These are phyloP conservation scores for Neonectria magnoliae DNA, from an alignment of 2,329 filamentous ascomycete species.

Conservation along the genomic window DNA sequence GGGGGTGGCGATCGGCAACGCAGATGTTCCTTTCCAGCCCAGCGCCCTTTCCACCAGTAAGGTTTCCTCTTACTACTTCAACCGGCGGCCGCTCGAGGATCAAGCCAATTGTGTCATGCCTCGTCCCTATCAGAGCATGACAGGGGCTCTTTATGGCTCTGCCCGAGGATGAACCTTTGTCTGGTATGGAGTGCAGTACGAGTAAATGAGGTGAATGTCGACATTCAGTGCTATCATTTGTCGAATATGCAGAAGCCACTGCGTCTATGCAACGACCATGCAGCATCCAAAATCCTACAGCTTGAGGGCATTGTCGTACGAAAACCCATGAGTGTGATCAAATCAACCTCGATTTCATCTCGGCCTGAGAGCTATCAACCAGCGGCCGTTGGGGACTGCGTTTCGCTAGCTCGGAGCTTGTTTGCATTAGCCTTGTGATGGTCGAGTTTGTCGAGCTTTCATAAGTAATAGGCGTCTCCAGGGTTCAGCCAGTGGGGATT, in stretches of 20 bases:
- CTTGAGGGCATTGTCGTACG: not conserved
- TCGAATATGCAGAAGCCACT: not conserved
- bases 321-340: not conserved
- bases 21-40: constrained; percentile 2
- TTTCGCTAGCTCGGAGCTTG: not conserved
- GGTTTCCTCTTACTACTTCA: constrained; percentile 8
- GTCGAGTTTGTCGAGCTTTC: not conserved
- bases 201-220: constrained; percentile 1
- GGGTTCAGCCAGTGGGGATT: constrained; percentile 10
- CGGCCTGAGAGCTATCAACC: not conserved
- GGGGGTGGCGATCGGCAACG: constrained; percentile 12
- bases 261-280: constrained; percentile 7
- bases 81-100: constrained; percentile 17
- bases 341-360: not conserved
- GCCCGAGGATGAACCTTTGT: not conserved
- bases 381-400: not conserved
- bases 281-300: constrained; percentile 1
- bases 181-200: not conserved
- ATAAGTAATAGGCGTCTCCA: not conserved
- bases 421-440: not conserved
- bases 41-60: constrained; percentile 17
- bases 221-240: constrained; percentile 7
- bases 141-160: not conserved
- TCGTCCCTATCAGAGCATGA: constrained; percentile 12
- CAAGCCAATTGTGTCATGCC: constrained; percentile 16